Base-by-base conservation (phyloP, 352 stramenopile species). In the Globisporangium spinosum region DNA sequence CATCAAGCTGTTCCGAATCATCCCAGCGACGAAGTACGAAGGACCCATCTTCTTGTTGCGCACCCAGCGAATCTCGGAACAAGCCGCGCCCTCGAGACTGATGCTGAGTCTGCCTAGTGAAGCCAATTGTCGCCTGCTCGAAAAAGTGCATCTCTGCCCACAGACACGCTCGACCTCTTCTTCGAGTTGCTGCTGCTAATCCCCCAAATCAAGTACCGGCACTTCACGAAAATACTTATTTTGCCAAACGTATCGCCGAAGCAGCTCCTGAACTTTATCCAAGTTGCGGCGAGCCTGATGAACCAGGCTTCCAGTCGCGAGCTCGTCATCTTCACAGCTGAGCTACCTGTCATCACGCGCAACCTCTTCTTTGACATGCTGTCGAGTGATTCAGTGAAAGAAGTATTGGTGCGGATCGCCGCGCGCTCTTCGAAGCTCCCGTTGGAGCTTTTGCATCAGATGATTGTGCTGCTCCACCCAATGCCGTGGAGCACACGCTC, bases 291-390 rank as follows among this genome's bases (percentile, higher is more conserved):
- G 9, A 80, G 81, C 23, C 82, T 91, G 72, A 89, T 87, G 82
- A 91, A 90, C 62, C 82, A 91, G 57, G 83, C 83, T 1, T 84
- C 80, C 9, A 89, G 77, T 20, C 78, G 83, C 35, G 83, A 90
- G 47, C 72, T 89, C 17, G 74, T 87, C 13, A 85, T 81, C 29
- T 90, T 90, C 58, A 69, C 80, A 6, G 70, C 83, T 6, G 80
- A 85, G 38, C 54, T 90, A 0, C 78, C 80, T 4, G 62, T 76
- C 3, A 49, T 66, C 1, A 75, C 74, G 49, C 78, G 82, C 53
- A 73, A 78, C 22, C 58, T 85, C 25, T 79, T 90, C 58, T 88
- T 90, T 57, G 68, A 77, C n/a, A 76, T 89, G 76, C 58, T 84
- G 10, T 32, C 61, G 2, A 53, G 58, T 47, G 64, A 72, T n/a